These are phyloP conservation scores for Penicillium carneum DNA, from an alignment of 2,329 filamentous ascomycete species.

Conservation along the genomic window DNA sequence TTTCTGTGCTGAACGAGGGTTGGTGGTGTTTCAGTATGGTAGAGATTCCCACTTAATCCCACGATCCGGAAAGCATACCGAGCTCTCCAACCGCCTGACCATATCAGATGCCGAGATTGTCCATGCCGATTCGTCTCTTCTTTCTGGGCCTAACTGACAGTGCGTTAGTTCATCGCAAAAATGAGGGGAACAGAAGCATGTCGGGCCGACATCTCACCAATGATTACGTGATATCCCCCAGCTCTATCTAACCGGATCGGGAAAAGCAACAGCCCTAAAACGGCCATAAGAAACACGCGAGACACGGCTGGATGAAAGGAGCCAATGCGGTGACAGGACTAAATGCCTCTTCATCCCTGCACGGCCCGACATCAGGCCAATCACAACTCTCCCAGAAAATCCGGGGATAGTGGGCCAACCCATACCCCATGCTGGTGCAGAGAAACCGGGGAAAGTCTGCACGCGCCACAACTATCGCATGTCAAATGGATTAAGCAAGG, in stretches of 20 bases:
- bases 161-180: background rate
- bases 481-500: background rate
- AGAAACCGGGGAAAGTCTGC: conserved; percentile 13
- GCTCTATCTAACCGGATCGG: background rate
- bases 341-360: background rate
- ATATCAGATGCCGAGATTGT: background rate
- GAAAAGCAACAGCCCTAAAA: background rate
- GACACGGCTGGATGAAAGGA: background rate
- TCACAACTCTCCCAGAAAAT: background rate
- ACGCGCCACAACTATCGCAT: conserved; percentile 8
- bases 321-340: background rate
- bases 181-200: background rate
- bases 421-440: background rate
- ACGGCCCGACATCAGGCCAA: conserved; percentile 13
- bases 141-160: background rate
- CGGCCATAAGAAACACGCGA: background rate
- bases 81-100: background rate
- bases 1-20: background rate
- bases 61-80: background rate
- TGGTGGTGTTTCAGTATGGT: background rate
- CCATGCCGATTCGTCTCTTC: conserved; percentile 14
- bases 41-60: background rate
- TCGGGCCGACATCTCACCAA: conserved; percentile 18
- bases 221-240: background rate
- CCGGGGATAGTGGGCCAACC: conserved; percentile 11